phyloP scores from a whole-genome alignment of 2,329 filamentous ascomycete genomes.

The Claviceps africana region DNA sequence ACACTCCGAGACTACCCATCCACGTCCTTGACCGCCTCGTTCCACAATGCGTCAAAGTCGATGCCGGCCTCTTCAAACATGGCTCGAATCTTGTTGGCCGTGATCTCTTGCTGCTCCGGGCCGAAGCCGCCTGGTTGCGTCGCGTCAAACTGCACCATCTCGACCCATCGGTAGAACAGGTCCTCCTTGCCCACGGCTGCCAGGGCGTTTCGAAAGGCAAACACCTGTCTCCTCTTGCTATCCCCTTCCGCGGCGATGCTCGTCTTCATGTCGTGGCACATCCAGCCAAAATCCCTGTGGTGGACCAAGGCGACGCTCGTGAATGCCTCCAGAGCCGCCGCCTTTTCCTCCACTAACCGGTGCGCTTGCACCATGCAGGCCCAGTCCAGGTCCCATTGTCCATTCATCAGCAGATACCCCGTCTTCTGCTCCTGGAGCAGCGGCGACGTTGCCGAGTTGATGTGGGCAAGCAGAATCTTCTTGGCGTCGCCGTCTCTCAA shows the following conservation, averaged over 20 bases:
- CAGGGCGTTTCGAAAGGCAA: conserved; percentile 66
- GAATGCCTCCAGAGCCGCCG: conserved; percentile 50
- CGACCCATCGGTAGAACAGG: conserved; percentile 84
- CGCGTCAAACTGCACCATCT: conserved; percentile 80
- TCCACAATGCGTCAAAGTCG: conserved; percentile 73
- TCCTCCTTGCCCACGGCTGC: conserved; percentile 68
- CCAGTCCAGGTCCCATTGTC: conserved; percentile 81
- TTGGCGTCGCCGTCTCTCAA: conserved; percentile 35
- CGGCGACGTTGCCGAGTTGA: conserved; percentile 56
- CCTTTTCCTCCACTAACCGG: conserved; percentile 49
- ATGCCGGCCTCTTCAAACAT: conserved; percentile 62
- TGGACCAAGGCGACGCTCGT: conserved; percentile 56
- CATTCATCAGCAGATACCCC: conserved; percentile 74
- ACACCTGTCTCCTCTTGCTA: conserved; percentile 56
- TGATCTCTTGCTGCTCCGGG: conserved; percentile 54
- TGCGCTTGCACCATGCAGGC: conserved; percentile 63
- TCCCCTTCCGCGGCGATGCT: conserved; percentile 41
- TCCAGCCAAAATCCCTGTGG: conserved; percentile 55
- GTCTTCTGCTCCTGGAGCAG: conserved; percentile 62
- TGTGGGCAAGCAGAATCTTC: conserved; percentile 44
- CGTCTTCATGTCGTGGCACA: conserved; percentile 43
- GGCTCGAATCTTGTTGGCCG: conserved; percentile 59
- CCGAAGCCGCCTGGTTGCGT: conserved; percentile 67
- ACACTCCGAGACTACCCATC: conserved; percentile 6
- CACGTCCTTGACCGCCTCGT: conserved; percentile 37